These are phyloP conservation scores for Chlorella sp. DNA, from an alignment of 139 green algal species.

Conservation along the genomic window DNA sequence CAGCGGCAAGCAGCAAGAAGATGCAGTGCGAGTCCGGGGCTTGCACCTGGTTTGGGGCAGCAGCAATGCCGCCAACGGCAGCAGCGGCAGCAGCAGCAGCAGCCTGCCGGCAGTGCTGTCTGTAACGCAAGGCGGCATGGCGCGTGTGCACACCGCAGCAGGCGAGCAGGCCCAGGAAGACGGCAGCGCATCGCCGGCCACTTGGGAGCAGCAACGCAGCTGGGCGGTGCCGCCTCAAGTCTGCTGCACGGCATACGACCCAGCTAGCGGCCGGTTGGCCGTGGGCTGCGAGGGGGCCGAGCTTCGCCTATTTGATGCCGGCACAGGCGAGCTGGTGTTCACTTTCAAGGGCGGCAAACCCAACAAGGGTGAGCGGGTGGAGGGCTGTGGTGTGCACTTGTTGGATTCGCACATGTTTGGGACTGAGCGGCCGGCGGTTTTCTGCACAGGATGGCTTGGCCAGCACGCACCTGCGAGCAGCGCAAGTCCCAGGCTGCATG, in stretches of 20 bases:
- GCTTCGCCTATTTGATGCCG: conserved; percentile 49
- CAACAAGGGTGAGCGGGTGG: conserved; percentile 41
- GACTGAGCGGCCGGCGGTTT: too few species aligned
- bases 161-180: not conserved
- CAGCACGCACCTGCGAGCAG: too few species aligned
- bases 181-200: not conserved
- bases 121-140: conserved; percentile 14
- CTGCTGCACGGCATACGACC: conserved; percentile 41
- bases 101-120: conserved; percentile 32
- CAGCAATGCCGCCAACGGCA: not conserved
- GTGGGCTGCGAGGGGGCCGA: conserved; percentile 53
- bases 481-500: not conserved
- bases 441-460: too few species aligned
- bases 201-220: conserved; percentile 23
- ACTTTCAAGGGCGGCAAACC: conserved; percentile 54
- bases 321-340: conserved; percentile 35
- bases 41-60: conserved; percentile 28
- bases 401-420: too few species aligned
- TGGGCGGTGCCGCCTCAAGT: conserved; percentile 26
- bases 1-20: conserved; percentile 6
- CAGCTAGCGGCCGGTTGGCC: conserved; percentile 29
- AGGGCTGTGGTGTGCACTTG: too few species aligned
- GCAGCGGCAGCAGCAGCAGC: too few species aligned
- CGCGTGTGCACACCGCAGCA: conserved; percentile 10
- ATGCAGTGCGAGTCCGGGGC: conserved; percentile 4